These are phyloP conservation scores for Chrysanthemum seticuspe DNA, from an alignment of 129 eudicot species.

Conservation along the genomic window DNA sequence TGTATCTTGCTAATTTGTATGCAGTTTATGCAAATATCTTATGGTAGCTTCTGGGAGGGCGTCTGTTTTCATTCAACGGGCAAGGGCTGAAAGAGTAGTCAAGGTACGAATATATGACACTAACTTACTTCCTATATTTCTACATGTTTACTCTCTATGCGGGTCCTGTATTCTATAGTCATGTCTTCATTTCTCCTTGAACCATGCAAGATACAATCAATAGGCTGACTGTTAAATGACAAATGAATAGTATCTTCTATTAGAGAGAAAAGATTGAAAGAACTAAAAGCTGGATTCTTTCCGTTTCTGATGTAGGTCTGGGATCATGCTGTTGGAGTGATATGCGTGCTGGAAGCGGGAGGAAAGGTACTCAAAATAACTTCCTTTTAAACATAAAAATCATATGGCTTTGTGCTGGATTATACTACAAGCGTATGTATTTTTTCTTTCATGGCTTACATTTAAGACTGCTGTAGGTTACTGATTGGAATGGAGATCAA, in stretches of 20 bases:
- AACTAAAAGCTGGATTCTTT: constrained; percentile 8
- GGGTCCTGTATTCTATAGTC: neutral
- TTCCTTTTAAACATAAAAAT: constrained; percentile 1
- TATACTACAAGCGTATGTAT: neutral
- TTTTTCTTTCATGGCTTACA: neutral
- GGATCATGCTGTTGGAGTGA: constrained; percentile 97
- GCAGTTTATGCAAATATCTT: constrained; percentile 87
- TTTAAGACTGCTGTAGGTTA: constrained; percentile 49
- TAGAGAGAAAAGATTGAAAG: neutral
- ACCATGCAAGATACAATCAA: neutral
- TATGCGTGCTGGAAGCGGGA: constrained; percentile 94
- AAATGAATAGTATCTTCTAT: neutral
- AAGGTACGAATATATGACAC: constrained; percentile 45
- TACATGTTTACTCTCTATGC: neutral
- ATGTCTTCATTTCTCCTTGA: neutral
- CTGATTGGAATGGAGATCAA: constrained; percentile 82
- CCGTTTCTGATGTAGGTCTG: constrained; percentile 50
- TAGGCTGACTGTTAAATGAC: neutral
- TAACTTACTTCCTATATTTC: neutral
- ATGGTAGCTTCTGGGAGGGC: constrained; percentile 95
- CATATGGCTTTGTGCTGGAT: neutral
- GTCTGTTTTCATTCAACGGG: constrained; percentile 69
- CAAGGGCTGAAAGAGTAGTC: constrained; percentile 49
- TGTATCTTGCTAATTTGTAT: neutral
- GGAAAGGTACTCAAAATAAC: constrained; percentile 64